A percentile compares a stretch with the other conserved stretches of the same genome.
phyloP scores from a whole-genome alignment of 2,329 filamentous ascomycete genomes.

The Stachybotrys chartarum region DNA sequence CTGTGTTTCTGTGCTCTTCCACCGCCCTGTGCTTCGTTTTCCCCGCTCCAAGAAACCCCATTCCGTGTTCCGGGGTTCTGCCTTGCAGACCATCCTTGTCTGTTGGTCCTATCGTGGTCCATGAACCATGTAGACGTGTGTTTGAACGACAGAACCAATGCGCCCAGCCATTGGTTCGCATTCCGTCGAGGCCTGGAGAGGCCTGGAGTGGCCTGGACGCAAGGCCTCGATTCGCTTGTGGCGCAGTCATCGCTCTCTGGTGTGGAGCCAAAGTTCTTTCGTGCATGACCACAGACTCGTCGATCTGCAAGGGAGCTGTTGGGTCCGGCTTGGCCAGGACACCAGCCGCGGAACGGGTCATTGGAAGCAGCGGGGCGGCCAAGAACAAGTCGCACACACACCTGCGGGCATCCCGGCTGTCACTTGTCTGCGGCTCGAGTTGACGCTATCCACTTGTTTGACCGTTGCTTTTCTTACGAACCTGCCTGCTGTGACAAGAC shows the following conservation, averaged over 20 bases:
- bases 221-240: not conserved
- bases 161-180: not conserved
- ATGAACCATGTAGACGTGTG: too few species aligned
- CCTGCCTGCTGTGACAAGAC: too few species aligned
- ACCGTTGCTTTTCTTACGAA: too few species aligned
- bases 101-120: not conserved
- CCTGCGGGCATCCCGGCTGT: too few species aligned
- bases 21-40: not conserved
- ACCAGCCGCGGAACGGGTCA: too few species aligned
- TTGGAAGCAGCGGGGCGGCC: too few species aligned
- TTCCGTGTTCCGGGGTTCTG: not conserved
- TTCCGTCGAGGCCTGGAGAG: not conserved
- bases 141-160: not conserved
- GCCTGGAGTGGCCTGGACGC: slow-evolving; percentile 1
- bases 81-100: not conserved
- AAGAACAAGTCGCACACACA: too few species aligned
- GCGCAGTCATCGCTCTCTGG: not conserved
- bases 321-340: too few species aligned
- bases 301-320: not conserved
- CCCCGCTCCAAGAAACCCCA: not conserved
- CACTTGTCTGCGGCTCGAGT: too few species aligned
- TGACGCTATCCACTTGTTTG: too few species aligned
- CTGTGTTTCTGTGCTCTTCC: not conserved
- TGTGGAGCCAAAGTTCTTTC: not conserved
- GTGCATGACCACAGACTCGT: not conserved